Percentiles rank a stretch among this genome's conserved stretches.
These are phyloP conservation scores for Chernovozyma sophiae-reginae DNA, from an alignment of 1,139 yeast genomes.

Conservation along the genomic window DNA sequence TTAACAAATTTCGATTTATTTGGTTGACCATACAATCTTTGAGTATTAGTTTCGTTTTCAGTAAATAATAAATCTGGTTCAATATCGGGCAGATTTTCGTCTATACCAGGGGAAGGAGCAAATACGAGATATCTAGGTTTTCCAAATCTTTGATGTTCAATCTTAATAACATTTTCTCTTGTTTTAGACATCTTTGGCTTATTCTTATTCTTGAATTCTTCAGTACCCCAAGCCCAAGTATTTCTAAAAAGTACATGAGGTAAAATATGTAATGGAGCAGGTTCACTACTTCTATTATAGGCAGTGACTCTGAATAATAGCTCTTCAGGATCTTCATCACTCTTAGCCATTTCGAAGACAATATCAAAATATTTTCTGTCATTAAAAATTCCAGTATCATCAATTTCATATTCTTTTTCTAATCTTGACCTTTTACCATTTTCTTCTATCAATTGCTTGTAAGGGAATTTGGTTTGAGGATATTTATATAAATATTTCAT, in stretches of 20 bases:
- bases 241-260: slow-evolving; percentile 88
- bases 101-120: slow-evolving; percentile 85
- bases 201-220: slow-evolving; percentile 38
- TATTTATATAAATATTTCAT: slow-evolving; percentile 92
- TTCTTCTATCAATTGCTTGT: slow-evolving; percentile 67
- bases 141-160: slow-evolving; percentile 73
- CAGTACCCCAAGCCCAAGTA: slow-evolving; percentile 89
- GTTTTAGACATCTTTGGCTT: slow-evolving; percentile 53
- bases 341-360: slow-evolving; percentile 88
- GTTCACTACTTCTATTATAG: slow-evolving; percentile 74
- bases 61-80: slow-evolving; percentile 79
- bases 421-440: slow-evolving; percentile 62
- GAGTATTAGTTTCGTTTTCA: slow-evolving; percentile 81
- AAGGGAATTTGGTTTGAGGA: slow-evolving; percentile 83
- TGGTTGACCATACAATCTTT: slow-evolving; percentile 60
- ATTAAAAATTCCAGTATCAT: slow-evolving; percentile 72
- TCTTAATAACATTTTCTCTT: slow-evolving; percentile 45
- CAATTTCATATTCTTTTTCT: slow-evolving; percentile 67
- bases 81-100: slow-evolving; percentile 57
- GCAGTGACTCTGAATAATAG: slow-evolving; percentile 84
- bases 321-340: slow-evolving; percentile 77
- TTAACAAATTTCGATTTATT: slow-evolving; percentile 61
- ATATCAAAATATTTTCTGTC: slow-evolving; percentile 87
- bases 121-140: slow-evolving; percentile 58
- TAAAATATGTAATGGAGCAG: slow-evolving; percentile 83